Conservation (phyloP, 2,329 filamentous ascomycete genomes). For the Aspergillus caelatus region DNA sequence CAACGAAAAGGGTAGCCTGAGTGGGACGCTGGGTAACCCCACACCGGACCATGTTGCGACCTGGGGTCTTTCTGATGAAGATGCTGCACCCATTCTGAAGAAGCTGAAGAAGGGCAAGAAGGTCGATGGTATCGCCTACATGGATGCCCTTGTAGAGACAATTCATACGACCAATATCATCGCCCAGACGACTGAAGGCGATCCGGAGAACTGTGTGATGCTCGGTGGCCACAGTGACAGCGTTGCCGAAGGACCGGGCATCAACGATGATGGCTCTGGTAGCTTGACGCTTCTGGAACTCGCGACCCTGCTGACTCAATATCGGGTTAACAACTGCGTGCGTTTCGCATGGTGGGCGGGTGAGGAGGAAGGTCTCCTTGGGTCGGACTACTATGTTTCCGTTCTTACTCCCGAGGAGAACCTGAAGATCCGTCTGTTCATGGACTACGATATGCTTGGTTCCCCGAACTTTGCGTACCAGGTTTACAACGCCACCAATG, state of each 20-base stretch:
- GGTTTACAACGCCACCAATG: conserved; percentile 59
- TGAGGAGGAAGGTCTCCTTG: conserved; percentile 65
- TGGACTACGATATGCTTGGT: conserved; percentile 72
- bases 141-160: conserved; percentile 51
- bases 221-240: conserved; percentile 64
- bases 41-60: conserved; percentile 59
- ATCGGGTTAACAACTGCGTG: conserved; percentile 69
- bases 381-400: conserved; percentile 59
- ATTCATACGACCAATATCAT: conserved; percentile 59
- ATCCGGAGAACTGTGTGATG: conserved; percentile 61
- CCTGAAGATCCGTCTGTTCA: conserved; percentile 65
- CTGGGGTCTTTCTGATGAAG: conserved; percentile 65
- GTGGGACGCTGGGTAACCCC: conserved; percentile 69
- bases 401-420: conserved; percentile 52
- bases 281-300: conserved; percentile 62
- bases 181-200: conserved; percentile 60
- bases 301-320: conserved; percentile 66
- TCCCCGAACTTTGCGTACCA: conserved; percentile 61
- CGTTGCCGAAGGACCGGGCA: conserved; percentile 65
- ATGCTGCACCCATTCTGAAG: conserved; percentile 60
- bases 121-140: conserved; percentile 43
- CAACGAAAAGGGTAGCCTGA: conserved; percentile 63
- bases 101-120: conserved; percentile 53
- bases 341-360: conserved; percentile 69
- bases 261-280: conserved; percentile 77